phyloP scores from a whole-genome alignment of 495 filamentous ascomycete species.

The Pseudevernia furfuracea region DNA sequence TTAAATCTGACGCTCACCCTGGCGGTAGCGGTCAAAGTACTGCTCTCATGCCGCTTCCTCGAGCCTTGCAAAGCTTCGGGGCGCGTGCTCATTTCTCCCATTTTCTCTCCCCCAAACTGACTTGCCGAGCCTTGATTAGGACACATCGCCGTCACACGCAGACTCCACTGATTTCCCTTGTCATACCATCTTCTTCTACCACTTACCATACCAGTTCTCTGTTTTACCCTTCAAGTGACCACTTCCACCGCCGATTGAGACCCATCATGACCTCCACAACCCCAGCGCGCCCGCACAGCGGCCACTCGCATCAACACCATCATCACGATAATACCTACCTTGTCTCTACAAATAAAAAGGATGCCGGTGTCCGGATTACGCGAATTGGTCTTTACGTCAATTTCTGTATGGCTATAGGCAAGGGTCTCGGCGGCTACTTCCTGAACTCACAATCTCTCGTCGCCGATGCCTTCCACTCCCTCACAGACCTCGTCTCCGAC shows the following conservation, averaged over 20 bases:
- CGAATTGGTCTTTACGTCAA: slow-evolving; percentile 87
- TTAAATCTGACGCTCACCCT: slow-evolving; percentile 15
- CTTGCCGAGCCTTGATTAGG: slow-evolving; percentile 3
- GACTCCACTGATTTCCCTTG: neutral
- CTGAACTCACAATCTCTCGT: slow-evolving; percentile 92
- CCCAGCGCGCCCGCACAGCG: slow-evolving; percentile 23
- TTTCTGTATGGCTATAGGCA: slow-evolving; percentile 84
- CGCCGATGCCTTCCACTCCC: slow-evolving; percentile 88
- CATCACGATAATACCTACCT: slow-evolving; percentile 85
- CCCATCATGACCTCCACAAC: slow-evolving; percentile 19
- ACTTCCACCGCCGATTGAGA: neutral
- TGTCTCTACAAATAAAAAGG: slow-evolving; percentile 77
- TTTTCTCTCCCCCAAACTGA: slow-evolving; percentile 4
- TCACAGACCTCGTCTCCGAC: slow-evolving; percentile 92
- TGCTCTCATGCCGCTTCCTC: slow-evolving; percentile 14
- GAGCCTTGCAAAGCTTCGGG: slow-evolving; percentile 9
- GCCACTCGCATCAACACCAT: slow-evolving; percentile 49
- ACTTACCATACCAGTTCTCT: slow-evolving; percentile 7
- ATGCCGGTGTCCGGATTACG: slow-evolving; percentile 92
- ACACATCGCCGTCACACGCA: neutral
- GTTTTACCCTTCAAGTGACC: neutral
- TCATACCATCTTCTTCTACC: neutral
- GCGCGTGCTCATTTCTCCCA: slow-evolving; percentile 16
- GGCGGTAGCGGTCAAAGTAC: slow-evolving; percentile 9
- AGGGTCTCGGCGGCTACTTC: slow-evolving; percentile 82